Percentiles rank a stretch among this genome's conserved stretches.
These are phyloP conservation scores for Eremothecium gossypii DNA, from an alignment of 1,139 yeast genomes.

Conservation along the genomic window DNA sequence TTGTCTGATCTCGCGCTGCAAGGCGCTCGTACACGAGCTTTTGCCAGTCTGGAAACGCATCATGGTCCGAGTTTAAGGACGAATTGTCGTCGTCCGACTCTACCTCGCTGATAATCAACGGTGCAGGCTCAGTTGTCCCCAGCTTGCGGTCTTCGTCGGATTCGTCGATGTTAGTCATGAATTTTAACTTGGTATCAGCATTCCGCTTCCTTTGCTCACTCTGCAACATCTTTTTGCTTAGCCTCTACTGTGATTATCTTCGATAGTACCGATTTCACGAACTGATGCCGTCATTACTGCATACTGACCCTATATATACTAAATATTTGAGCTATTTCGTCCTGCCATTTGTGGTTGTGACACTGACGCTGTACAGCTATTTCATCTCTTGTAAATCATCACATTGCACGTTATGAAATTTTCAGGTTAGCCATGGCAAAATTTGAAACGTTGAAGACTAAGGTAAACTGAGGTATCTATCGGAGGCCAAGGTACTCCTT, in stretches of 20 bases:
- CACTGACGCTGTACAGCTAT: constrained; percentile 2
- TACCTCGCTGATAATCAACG: background rate
- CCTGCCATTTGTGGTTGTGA: constrained; percentile 1
- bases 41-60: constrained; percentile 4
- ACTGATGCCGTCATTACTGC: background rate
- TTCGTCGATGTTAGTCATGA: constrained; percentile 1
- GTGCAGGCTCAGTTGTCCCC: constrained; percentile 1
- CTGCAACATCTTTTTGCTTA: constrained; percentile 1
- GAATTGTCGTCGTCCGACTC: constrained; percentile 2
- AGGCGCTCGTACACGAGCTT: constrained; percentile 2
- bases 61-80: background rate
- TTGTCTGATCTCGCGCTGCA: constrained; percentile 2
- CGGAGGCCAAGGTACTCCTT: no score
- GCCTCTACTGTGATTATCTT: background rate
- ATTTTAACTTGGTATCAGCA: constrained; percentile 3
- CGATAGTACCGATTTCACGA: background rate
- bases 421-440: no score
- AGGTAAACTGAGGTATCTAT: no score
- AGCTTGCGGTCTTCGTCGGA: constrained; percentile 1
- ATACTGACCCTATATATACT: background rate
- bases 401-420: no score
- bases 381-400: background rate
- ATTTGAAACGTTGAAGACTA: no score
- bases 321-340: constrained; percentile 1
- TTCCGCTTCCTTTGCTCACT: constrained; percentile 1